Conservation (phyloP, 2,329 filamentous ascomycete genomes). For the Diaporthe vexans region DNA sequence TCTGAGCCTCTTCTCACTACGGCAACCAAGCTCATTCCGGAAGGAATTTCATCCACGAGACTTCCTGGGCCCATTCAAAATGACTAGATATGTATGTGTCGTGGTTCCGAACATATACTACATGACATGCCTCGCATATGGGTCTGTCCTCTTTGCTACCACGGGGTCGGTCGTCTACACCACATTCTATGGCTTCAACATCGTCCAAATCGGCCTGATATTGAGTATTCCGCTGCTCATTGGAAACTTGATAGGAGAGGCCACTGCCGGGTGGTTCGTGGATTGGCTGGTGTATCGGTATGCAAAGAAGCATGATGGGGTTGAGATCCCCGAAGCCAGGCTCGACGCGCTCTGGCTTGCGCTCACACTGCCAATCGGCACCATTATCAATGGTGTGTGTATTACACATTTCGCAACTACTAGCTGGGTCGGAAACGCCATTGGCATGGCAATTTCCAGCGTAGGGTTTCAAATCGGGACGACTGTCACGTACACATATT, state of each 20-base stretch:
- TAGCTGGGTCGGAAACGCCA: conserved; percentile 13
- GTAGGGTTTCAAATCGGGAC: conserved; percentile 6
- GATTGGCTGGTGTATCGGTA: conserved; percentile 15
- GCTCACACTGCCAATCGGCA: conserved; percentile 4
- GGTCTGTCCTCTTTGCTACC: conserved; percentile 11
- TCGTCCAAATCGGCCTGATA: conserved; percentile 12
- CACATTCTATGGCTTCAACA: conserved; percentile 1
- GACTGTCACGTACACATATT: conserved; percentile 19
- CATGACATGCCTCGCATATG: conserved; percentile 14
- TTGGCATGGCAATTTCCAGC: conserved; percentile 1
- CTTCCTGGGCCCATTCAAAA: conserved; percentile 1
- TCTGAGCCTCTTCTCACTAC: conserved; percentile 1
- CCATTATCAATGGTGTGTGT: conserved; percentile 17
- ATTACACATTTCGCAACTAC: conserved; percentile 6
- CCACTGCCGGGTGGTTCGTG: conserved; percentile 19
- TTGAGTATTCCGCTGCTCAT: conserved; percentile 11
- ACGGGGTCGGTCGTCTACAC: conserved; percentile 18
- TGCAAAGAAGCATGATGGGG: conserved; percentile 14
- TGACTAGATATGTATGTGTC: conserved; percentile 10
- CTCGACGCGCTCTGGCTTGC: conserved; percentile 21
- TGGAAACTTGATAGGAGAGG: conserved; percentile 5
- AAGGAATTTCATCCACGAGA: conserved; percentile 1
- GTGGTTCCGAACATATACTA: conserved; percentile 14
- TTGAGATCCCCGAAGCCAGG: conserved; percentile 8
- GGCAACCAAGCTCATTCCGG: conserved; percentile 5